phyloP scores from a whole-genome alignment of 2,329 filamentous ascomycete species.

The Fusarium irregulare region DNA sequence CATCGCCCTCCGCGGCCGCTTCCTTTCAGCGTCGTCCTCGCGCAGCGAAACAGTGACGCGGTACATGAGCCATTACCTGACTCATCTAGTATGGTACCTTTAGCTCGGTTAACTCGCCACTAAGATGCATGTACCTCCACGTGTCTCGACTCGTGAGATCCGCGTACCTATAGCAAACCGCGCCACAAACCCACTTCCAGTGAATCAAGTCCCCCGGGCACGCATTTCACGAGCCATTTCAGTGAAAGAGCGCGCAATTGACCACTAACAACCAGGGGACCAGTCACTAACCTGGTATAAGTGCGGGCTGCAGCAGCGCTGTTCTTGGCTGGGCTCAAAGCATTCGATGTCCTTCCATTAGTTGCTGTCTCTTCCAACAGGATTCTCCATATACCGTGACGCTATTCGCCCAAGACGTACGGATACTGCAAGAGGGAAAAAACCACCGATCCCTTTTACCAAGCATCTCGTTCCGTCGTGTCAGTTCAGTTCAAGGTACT shows the following conservation, averaged over 20 bases:
- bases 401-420: slow-evolving; percentile 33
- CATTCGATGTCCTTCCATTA: slow-evolving; percentile 44
- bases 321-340: slow-evolving; percentile 28
- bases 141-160: slow-evolving; percentile 35
- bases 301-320: slow-evolving; percentile 30
- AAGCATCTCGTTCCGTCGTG: slow-evolving; percentile 37
- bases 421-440: slow-evolving; percentile 3
- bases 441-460: slow-evolving; percentile 34
- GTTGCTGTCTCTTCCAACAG: slow-evolving; percentile 22
- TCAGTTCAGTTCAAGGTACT: slow-evolving; percentile 38
- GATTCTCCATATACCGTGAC: slow-evolving; percentile 26
- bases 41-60: slow-evolving; percentile 14
- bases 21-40: slow-evolving; percentile 20
- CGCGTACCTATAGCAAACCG: slow-evolving; percentile 38
- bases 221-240: slow-evolving; percentile 26
- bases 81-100: slow-evolving; percentile 34
- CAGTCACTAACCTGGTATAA: slow-evolving; percentile 35
- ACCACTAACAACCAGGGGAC: slow-evolving; percentile 32
- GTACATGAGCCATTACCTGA: slow-evolving; percentile 38
- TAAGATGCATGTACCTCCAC: slow-evolving; percentile 29
- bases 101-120: slow-evolving; percentile 14
- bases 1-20: slow-evolving; percentile 23
- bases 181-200: slow-evolving; percentile 37
- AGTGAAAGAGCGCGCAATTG: slow-evolving; percentile 33
- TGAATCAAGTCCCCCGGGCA: slow-evolving; percentile 24